A percentile compares a stretch with the other conserved stretches of the same genome.
These are phyloP conservation scores for Fusarium anguioides DNA, from an alignment of 2,329 filamentous ascomycete species.

Conservation along the genomic window DNA sequence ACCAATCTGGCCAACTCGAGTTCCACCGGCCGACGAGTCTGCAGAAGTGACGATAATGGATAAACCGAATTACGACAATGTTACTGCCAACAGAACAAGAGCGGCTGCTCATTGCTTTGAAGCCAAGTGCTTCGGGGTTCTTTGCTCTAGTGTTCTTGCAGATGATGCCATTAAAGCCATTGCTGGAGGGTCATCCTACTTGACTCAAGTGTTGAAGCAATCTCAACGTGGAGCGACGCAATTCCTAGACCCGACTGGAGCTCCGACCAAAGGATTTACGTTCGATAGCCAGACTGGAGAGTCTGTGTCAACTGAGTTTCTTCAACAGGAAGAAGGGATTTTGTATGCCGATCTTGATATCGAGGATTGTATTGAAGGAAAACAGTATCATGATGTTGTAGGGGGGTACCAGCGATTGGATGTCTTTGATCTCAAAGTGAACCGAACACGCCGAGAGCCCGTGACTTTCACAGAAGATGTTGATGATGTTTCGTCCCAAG, in stretches of 20 bases:
- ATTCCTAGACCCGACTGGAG: conserved; percentile 64
- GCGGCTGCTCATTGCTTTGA: conserved; percentile 68
- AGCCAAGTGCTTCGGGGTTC: conserved; percentile 65
- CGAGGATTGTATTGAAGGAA: conserved; percentile 62
- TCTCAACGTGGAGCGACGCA: conserved; percentile 59
- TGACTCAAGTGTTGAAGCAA: conserved; percentile 49
- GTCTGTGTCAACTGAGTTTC: conserved; percentile 45
- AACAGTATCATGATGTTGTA: conserved; percentile 67
- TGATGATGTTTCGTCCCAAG: rapidly evolving
- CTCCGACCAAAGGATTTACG: conserved; percentile 52
- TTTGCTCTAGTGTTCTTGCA: conserved; percentile 59
- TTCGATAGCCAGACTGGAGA: conserved; percentile 40
- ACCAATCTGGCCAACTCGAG: conserved; percentile 63
- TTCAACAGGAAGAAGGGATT: conserved; percentile 61
- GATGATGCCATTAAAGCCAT: conserved; percentile 52
- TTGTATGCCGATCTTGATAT: conserved; percentile 64
- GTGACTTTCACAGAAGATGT: conserved; percentile 39
- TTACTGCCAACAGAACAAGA: conserved; percentile 62
- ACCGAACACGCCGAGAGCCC: conserved; percentile 54
- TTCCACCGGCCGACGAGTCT: rapidly evolving
- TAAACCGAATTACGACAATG: conserved; percentile 61
- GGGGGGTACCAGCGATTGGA: conserved; percentile 67
- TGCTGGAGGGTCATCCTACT: conserved; percentile 43
- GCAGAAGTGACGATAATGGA: rapidly evolving
- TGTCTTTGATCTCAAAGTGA: conserved; percentile 63